phyloP scores from a whole-genome alignment of 2,329 filamentous ascomycete genomes.

The Aspergillus sp. region DNA sequence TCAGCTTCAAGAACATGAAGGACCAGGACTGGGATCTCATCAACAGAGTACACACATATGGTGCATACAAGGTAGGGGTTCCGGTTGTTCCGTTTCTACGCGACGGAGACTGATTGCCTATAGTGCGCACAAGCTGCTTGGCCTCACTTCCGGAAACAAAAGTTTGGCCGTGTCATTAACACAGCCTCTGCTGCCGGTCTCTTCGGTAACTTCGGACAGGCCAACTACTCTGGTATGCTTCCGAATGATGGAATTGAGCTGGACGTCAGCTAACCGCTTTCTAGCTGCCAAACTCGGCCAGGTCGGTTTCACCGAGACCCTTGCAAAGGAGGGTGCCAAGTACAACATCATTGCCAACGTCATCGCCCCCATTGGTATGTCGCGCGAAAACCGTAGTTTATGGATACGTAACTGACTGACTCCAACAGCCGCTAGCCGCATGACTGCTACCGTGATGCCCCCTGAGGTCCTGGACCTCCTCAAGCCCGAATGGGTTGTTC shows the following conservation, averaged over 20 bases:
- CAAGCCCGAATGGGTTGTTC: slow-evolving; percentile 93
- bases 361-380: slow-evolving; percentile 75
- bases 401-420: background rate
- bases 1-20: slow-evolving; percentile 99
- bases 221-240: slow-evolving; percentile 77
- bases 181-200: slow-evolving; percentile 94
- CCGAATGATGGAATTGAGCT: background rate
- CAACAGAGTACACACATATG: slow-evolving; percentile 86
- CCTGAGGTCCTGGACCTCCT: slow-evolving; percentile 84
- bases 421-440: slow-evolving; percentile 74
- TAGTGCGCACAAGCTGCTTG: slow-evolving; percentile 86
- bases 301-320: slow-evolving; percentile 95
- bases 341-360: slow-evolving; percentile 97
- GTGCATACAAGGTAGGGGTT: slow-evolving; percentile 74
- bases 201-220: slow-evolving; percentile 93
- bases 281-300: slow-evolving; percentile 86
- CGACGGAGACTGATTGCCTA: background rate
- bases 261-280: slow-evolving; percentile 26
- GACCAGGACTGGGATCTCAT: slow-evolving; percentile 96
- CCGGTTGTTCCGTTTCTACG: slow-evolving; percentile 3
- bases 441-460: slow-evolving; percentile 94
- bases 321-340: slow-evolving; percentile 95
- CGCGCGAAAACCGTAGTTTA: background rate
- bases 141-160: slow-evolving; percentile 98
- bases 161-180: slow-evolving; percentile 95